phyloP scores from a whole-genome alignment of 208 protist species.

The Wallacemonas sp. region DNA sequence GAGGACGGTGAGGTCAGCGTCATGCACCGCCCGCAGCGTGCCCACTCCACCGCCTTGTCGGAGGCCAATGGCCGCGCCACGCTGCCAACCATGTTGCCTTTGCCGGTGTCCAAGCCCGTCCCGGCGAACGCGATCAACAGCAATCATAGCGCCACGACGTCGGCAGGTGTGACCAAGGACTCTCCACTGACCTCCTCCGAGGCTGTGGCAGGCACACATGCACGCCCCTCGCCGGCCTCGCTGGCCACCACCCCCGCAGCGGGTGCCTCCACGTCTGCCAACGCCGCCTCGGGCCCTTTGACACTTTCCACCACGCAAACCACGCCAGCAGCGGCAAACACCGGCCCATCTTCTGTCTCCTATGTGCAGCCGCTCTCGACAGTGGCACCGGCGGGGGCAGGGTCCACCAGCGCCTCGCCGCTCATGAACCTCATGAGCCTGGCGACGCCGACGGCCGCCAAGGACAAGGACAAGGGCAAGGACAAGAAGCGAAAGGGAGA shows the following conservation, averaged over 20 bases:
- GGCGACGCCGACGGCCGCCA: neutral
- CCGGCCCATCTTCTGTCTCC: neutral
- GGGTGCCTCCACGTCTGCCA: too few relatives aligned
- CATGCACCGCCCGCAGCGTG: neutral
- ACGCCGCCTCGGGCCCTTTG: too few relatives aligned
- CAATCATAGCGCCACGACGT: too few relatives aligned
- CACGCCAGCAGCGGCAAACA: too few relatives aligned
- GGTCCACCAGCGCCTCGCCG: too few relatives aligned
- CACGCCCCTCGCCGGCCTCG: too few relatives aligned
- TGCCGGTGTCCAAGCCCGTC: neutral
- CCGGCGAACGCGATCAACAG: neutral
- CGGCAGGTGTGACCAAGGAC: too few relatives aligned
- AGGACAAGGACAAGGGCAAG: constrained; percentile 7
- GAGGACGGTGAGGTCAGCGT: neutral
- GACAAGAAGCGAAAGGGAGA: constrained; percentile 6
- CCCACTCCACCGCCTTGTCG: neutral
- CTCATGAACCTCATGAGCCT: neutral
- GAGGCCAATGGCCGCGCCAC: neutral
- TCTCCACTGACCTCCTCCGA: too few relatives aligned
- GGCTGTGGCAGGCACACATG: too few relatives aligned
- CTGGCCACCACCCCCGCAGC: too few relatives aligned
- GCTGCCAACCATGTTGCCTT: neutral
- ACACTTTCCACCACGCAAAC: too few relatives aligned
- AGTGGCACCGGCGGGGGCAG: neutral
- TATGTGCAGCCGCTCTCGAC: neutral